Base-by-base conservation (phyloP, 2,329 filamentous ascomycete genomes). In the Aspergillus sp. region DNA sequence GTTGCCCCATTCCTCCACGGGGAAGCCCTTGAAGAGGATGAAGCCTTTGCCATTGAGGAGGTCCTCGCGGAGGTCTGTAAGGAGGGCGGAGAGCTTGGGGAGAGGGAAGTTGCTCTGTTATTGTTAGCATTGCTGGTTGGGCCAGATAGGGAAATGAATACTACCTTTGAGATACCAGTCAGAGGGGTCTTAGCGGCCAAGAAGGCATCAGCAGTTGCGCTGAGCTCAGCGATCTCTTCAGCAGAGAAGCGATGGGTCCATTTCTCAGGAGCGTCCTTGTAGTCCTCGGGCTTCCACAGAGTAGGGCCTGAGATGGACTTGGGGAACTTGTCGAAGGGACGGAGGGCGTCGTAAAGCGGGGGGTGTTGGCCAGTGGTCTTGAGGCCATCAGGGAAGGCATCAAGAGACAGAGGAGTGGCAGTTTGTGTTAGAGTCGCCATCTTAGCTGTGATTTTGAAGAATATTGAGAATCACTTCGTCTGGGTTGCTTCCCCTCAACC, bases 11-110 rank as follows among this genome's bases (percentile, higher is more conserved):
- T 83, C 72, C 45, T 83, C 68, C 1, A 92, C 90, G 1, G 91
- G 91, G 72, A 96, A 88, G 53, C 89, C 87, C 73, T 93, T 96
- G 81, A 96, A 95, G n/a, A 96, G 83, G 62, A 95, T 89, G 77
- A 96, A 96, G 17, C 92, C 92, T 69, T 95, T 95, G 63, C 90
- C 91, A 70, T 96, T 85, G 56, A 96, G 76, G n/a, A 90, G 78
- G 61, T 90, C 88, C n/a, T 82, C 79, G 53, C 85, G 82, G 60
- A 90, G 80, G 3, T 80, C 73, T 6, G 71, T 73, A 15, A 90
- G 76, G 56, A 84, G 81, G 3, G 69, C 64, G 12, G 79, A 76
- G 44, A 90, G 81, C 14, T 76, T 79, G 2, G 86, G 84, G 1
- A 91, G 81, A 3, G 75, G 77, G 73, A 90, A 90, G 23, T 54